These are phyloP conservation scores for Pestalotiopsis sp. DNA, from an alignment of 2,329 filamentous ascomycete species.

Conservation along the genomic window DNA sequence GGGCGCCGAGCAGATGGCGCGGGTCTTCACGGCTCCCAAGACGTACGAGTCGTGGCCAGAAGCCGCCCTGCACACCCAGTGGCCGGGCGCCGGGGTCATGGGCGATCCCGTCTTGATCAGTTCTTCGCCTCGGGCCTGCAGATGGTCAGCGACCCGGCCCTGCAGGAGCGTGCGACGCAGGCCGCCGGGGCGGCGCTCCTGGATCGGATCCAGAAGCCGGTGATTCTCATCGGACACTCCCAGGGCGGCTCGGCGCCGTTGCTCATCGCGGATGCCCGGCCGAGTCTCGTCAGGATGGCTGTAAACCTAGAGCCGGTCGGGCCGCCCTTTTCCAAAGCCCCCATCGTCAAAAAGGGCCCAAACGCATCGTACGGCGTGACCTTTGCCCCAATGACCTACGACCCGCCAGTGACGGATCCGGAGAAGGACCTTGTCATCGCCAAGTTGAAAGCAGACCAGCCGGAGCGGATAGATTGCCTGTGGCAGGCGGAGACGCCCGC, in stretches of 20 bases:
- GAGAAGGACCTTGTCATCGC: slow-evolving; percentile 35
- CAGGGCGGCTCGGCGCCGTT: slow-evolving; percentile 46
- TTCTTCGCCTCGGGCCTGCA: slow-evolving; percentile 43
- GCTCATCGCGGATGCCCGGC: slow-evolving; percentile 43
- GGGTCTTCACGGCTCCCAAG: slow-evolving; percentile 39
- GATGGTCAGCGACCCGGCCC: slow-evolving; percentile 33
- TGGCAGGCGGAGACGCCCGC: slow-evolving; percentile 37
- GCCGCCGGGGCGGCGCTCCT: slow-evolving; percentile 43
- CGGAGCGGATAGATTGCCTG: slow-evolving; percentile 28
- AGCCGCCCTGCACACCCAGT: slow-evolving; percentile 43
- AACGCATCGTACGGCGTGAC: slow-evolving; percentile 48
- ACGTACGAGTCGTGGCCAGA: slow-evolving; percentile 40
- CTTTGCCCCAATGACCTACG: slow-evolving; percentile 50
- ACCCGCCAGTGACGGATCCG: slow-evolving; percentile 41
- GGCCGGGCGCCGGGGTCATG: slow-evolving; percentile 41
- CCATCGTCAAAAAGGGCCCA: slow-evolving; percentile 34
- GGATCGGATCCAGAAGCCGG: slow-evolving; percentile 43
- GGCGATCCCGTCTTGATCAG: slow-evolving; percentile 42
- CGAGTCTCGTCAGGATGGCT: slow-evolving; percentile 42
- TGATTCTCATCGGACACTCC: slow-evolving; percentile 46
- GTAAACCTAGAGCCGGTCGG: slow-evolving; percentile 49
- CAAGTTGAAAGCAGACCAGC: slow-evolving; percentile 23
- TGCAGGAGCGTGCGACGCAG: slow-evolving; percentile 39
- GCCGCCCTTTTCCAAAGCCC: slow-evolving; percentile 47
- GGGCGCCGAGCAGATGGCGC: slow-evolving; percentile 37